Conservation (phyloP, 2,329 filamentous ascomycete genomes). For the Cercospora sojina region DNA sequence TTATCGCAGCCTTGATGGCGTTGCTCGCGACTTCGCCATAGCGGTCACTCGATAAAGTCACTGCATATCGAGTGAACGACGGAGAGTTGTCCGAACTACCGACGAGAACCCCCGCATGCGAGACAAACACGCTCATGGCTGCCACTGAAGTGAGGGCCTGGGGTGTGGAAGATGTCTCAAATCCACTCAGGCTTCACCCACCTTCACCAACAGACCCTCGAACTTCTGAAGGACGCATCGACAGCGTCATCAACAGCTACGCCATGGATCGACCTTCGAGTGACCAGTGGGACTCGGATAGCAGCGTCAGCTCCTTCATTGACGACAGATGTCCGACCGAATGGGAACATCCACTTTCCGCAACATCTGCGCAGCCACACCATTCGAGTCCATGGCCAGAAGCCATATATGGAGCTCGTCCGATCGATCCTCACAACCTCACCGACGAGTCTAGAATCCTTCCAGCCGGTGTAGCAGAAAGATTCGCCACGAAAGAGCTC, state of each 20-base stretch:
- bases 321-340: conserved; percentile 32
- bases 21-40: neutral
- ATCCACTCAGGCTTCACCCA: conserved; percentile 10
- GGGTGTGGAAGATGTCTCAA: neutral
- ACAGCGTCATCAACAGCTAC: conserved; percentile 12
- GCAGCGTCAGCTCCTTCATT: conserved; percentile 27
- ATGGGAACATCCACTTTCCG: conserved; percentile 14
- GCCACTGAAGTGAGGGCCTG: conserved; percentile 4
- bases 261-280: conserved; percentile 3
- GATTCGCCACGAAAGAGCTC: conserved; percentile 1
- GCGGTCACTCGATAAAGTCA: neutral
- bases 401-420: neutral
- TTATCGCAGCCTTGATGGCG: neutral
- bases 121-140: neutral
- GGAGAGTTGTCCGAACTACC: neutral
- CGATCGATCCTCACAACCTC: neutral
- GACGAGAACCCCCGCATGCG: neutral
- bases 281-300: conserved; percentile 17
- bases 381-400: neutral
- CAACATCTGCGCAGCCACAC: neutral
- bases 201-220: neutral
- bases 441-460: conserved; percentile 5
- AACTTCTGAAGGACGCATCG: conserved; percentile 1
- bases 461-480: neutral
- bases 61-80: neutral